Conservation (phyloP, 805 yeast species). For the Candida chauliodis region DNA sequence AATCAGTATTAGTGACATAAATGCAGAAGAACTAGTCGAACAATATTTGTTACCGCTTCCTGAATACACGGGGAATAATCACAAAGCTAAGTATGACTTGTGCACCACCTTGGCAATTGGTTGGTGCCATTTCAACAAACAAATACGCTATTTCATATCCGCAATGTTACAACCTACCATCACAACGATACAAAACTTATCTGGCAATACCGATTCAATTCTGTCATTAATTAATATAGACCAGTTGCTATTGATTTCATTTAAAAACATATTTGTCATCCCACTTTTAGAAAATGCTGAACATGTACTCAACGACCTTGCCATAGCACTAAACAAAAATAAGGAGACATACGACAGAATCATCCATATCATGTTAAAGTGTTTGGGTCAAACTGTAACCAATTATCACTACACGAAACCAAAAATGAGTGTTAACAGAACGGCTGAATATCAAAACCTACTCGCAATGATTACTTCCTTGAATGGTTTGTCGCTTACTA, state of each 20-base stretch:
- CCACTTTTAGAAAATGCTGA: slow-evolving; percentile 24
- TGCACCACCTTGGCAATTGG: slow-evolving; percentile 21
- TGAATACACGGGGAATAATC: neutral
- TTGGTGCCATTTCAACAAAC: slow-evolving; percentile 29
- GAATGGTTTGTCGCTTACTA: too few relatives aligned
- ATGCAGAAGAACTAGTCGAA: neutral
- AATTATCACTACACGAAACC: too few relatives aligned
- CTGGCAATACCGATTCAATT: slow-evolving; percentile 6
- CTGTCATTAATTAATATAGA: slow-evolving; percentile 21
- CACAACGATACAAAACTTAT: slow-evolving; percentile 13
- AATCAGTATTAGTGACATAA: slow-evolving; percentile 15
- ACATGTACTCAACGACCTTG: too few relatives aligned
- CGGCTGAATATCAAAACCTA: too few relatives aligned
- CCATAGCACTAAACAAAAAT: too few relatives aligned
- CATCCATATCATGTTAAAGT: too few relatives aligned
- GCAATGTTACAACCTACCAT: slow-evolving; percentile 23
- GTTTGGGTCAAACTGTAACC: too few relatives aligned
- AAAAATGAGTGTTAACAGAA: too few relatives aligned
- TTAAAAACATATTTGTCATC: slow-evolving; percentile 23
- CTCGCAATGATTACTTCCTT: too few relatives aligned
- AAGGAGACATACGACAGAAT: too few relatives aligned
- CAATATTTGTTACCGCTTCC: slow-evolving; percentile 8
- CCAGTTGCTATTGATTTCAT: slow-evolving; percentile 22
- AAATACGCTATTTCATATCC: slow-evolving; percentile 21
- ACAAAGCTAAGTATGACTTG: neutral